phyloP scores from a whole-genome alignment of 768 basidiomycete genomes.

The Rhodotorula diobovata region DNA sequence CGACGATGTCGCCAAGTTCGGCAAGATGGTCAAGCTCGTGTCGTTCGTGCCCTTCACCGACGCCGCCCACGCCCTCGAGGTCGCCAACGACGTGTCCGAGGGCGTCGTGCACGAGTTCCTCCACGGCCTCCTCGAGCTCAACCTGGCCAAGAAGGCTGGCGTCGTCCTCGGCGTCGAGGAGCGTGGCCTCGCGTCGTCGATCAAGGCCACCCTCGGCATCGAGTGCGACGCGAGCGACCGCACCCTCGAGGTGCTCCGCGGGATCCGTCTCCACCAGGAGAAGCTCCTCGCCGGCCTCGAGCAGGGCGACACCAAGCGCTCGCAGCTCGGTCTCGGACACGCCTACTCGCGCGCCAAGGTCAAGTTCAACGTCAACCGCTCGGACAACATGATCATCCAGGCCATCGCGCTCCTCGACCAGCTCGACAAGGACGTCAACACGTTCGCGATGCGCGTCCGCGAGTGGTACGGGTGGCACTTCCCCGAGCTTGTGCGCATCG shows the following conservation, averaged over 20 bases:
- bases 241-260: constrained; percentile 79
- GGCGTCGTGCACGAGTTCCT: constrained; percentile 82
- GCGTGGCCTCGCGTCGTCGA: constrained; percentile 64
- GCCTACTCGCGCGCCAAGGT: constrained; percentile 96
- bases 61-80: constrained; percentile 60
- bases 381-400: constrained; percentile 90
- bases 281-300: constrained; percentile 86
- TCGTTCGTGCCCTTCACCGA: constrained; percentile 88
- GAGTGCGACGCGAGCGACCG: constrained; percentile 76
- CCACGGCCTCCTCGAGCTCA: constrained; percentile 76
- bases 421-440: constrained; percentile 98
- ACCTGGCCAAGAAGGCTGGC: constrained; percentile 62
- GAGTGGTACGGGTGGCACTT: constrained; percentile 99
- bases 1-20: constrained; percentile 77
- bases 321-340: constrained; percentile 94
- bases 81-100: constrained; percentile 92
- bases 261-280: constrained; percentile 82
- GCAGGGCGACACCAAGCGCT: constrained; percentile 78
- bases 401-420: constrained; percentile 97
- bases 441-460: constrained; percentile 94
- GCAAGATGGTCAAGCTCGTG: constrained; percentile 82
- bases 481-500: constrained; percentile 88
- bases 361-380: constrained; percentile 91
- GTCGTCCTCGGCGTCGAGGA: constrained; percentile 78
- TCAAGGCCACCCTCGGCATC: constrained; percentile 67